Conservation (phyloP, 495 filamentous ascomycete species). For the Aspergillus haitiensis region DNA sequence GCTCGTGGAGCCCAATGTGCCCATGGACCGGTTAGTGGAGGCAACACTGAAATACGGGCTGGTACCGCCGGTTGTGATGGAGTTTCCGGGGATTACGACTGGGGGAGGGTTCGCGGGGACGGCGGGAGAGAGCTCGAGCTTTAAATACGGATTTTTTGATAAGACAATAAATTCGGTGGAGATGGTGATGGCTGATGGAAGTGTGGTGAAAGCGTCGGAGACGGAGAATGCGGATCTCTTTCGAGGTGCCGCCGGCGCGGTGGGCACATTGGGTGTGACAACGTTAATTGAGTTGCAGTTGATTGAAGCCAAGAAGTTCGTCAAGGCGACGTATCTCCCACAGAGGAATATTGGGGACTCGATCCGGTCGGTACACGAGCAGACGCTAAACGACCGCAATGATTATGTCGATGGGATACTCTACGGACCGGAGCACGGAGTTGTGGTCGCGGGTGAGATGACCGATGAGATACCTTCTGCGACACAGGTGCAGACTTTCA, state of each 20-base stretch:
- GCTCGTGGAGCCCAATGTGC: slow-evolving; percentile 56
- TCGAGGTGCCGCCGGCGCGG: slow-evolving; percentile 50
- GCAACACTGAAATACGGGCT: slow-evolving; percentile 43
- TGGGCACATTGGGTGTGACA: slow-evolving; percentile 55
- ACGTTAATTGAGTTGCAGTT: slow-evolving; percentile 56
- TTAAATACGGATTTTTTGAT: slow-evolving; percentile 59
- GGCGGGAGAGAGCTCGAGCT: slow-evolving; percentile 55
- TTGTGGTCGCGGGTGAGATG: slow-evolving; percentile 51
- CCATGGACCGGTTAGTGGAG: slow-evolving; percentile 50
- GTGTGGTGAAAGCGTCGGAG: slow-evolving; percentile 42
- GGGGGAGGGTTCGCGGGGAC: slow-evolving; percentile 59
- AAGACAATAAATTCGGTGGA: slow-evolving; percentile 50
- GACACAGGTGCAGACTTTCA: slow-evolving; percentile 42
- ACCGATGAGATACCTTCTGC: slow-evolving; percentile 26
- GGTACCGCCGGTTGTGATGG: slow-evolving; percentile 57
- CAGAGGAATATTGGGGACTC: slow-evolving; percentile 40
- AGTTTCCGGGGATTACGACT: slow-evolving; percentile 59
- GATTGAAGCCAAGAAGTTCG: slow-evolving; percentile 45
- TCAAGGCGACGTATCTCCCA: slow-evolving; percentile 52
- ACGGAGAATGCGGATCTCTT: slow-evolving; percentile 49
- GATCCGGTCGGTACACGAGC: slow-evolving; percentile 35
- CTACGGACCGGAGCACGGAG: slow-evolving; percentile 43
- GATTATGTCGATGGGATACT: slow-evolving; percentile 60
- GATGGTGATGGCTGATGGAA: slow-evolving; percentile 55
- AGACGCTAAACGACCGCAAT: slow-evolving; percentile 33